phyloP scores from a whole-genome alignment of 2,329 filamentous ascomycete genomes.

The Trichoderma koningii region DNA sequence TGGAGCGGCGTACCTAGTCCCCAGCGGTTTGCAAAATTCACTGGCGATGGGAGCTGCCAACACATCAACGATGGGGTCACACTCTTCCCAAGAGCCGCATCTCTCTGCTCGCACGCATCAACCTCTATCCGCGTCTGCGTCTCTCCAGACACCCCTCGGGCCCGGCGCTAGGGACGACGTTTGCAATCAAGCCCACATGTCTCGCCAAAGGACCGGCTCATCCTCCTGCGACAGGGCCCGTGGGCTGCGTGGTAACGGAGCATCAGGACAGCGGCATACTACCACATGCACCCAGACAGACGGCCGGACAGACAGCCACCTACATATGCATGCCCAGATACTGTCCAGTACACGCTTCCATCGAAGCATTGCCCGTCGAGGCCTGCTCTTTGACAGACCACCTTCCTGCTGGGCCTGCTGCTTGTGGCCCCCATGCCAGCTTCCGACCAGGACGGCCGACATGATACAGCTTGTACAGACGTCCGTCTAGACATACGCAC shows the following conservation, averaged over 20 bases:
- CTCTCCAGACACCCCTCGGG: conserved; percentile 47
- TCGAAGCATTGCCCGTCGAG: conserved; percentile 11
- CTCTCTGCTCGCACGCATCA: conserved; percentile 57
- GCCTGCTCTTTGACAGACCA: background rate
- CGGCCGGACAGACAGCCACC: background rate
- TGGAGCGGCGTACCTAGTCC: conserved; percentile 62
- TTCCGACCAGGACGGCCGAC: conserved; percentile 20
- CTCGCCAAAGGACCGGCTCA: conserved; percentile 50
- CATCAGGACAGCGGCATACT: conserved; percentile 18
- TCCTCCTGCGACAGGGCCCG: conserved; percentile 48
- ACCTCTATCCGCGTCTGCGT: conserved; percentile 41
- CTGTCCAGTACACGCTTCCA: conserved; percentile 10
- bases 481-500: background rate
- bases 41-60: conserved; percentile 85
- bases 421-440: conserved; percentile 23
- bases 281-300: conserved; percentile 18
- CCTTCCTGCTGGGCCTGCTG: background rate
- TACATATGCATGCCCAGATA: conserved; percentile 15
- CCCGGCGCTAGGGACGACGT: conserved; percentile 54
- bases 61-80: conserved; percentile 78
- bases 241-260: conserved; percentile 23
- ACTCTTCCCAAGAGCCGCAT: conserved; percentile 67
- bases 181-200: conserved; percentile 63
- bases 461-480: conserved; percentile 4
- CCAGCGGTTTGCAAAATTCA: conserved; percentile 64